Evolutionary conservation across 2,329 filamentous ascomycete genomes (phyloP), one percentile per base, ranked within the genome.

Genomic region (Aspergillus sojae): DNA sequence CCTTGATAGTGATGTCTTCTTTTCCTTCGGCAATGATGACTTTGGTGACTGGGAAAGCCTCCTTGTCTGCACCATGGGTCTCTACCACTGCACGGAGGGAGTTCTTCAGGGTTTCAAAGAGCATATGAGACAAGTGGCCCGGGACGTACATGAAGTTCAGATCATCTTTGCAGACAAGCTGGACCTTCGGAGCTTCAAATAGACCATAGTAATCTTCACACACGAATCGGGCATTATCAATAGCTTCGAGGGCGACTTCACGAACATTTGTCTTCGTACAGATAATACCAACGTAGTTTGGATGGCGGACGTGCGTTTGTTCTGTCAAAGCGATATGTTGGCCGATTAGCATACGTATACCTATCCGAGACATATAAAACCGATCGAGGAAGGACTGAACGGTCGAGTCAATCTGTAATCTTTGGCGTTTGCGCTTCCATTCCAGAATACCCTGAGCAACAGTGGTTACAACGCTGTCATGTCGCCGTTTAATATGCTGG

Each of bases 121-220:
- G 90, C 95, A 99, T 99, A 82, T 99, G 95, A 70, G 93, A 97
- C 78, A 99, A 78, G 81, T 99, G 95, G n/a, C 95, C 95, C 0
- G 95, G 95, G 60, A 99, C 95, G 76, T 99, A 99, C 95, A 99
- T 99, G 82, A 99, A 99, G 83, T 96, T 91, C 74, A 99, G 86
- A 78, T 96, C 89, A 21, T 93, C 91, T 74, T 94, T 93, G 84
- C 95, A 99, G 65, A 99, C 92, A 62, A 99, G 90, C 80, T 98
- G 94, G 70, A 99, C 91, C 79, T 96, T 96, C 61, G 95, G 95
- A 10, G 95, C 94, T 75, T 98, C 94, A 74, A 98, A 99, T 12
- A 99, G 84, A 65, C 95, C 95, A 76, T 98, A 99, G 80, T 98
- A 94, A 77, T 98, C 95, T 79, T 99, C 95, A 77, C 95, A 99